Evolutionary conservation across 2,329 filamentous ascomycete genomes (phyloP).

Genomic region (Arthrinium puccinioides): DNA sequence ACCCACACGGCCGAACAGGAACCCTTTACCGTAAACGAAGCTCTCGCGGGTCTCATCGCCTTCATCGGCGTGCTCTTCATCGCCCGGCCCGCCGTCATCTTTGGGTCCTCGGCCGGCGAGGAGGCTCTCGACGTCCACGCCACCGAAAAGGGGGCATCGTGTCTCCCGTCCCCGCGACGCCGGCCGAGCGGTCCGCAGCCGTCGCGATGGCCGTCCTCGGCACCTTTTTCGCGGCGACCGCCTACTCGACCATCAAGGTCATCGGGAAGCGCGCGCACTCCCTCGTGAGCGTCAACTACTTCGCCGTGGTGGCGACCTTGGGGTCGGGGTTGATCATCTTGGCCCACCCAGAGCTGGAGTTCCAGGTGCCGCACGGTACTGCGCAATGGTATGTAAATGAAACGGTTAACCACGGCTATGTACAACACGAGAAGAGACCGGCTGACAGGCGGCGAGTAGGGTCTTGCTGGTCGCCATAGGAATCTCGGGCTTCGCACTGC

Average conservation of each 20-base stretch:
- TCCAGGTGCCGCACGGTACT: conserved; percentile 25
- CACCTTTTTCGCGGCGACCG: conserved; percentile 60
- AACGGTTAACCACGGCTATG: neutral
- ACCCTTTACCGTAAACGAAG: conserved; percentile 64
- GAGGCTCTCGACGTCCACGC: conserved; percentile 1
- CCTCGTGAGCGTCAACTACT: conserved; percentile 73
- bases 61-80: conserved; percentile 69
- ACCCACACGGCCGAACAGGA: conserved; percentile 41
- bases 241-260: conserved; percentile 66
- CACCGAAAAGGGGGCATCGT: conserved; percentile 8
- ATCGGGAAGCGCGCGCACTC: conserved; percentile 71
- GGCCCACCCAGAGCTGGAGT: conserved; percentile 30
- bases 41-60: conserved; percentile 61
- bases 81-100: conserved; percentile 58
- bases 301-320: conserved; percentile 58
- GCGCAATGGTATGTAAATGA: conserved; percentile 36
- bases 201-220: conserved; percentile 61
- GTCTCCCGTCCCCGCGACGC: conserved; percentile 29
- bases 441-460: conserved; percentile 18
- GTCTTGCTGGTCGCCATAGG: conserved; percentile 56
- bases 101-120: conserved; percentile 21
- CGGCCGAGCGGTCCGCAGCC: conserved; percentile 57
- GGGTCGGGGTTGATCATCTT: conserved; percentile 56
- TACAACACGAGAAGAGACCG: neutral
- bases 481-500: conserved; percentile 67